These are phyloP conservation scores for Lotus japonicus DNA, from an alignment of 306 rosid species.

Conservation along the genomic window DNA sequence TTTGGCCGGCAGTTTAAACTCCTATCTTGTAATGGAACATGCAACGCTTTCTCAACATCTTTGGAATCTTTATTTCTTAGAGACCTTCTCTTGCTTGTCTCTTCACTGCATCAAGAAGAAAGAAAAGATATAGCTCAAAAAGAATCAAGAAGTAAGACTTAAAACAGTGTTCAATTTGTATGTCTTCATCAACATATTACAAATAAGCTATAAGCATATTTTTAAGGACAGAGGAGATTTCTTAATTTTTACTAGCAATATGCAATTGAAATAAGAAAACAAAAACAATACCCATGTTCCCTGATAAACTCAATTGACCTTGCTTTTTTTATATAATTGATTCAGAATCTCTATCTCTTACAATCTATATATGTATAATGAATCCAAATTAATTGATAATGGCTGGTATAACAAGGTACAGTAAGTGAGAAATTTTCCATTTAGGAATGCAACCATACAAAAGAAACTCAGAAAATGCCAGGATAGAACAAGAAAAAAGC, in stretches of 20 bases:
- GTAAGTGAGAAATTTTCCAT: not conserved
- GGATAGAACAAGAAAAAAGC: not conserved
- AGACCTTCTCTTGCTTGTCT: constrained; percentile 53
- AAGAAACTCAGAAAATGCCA: not conserved
- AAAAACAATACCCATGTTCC: not conserved
- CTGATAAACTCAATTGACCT: not conserved
- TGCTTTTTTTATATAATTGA: not conserved
- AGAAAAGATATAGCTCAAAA: not conserved
- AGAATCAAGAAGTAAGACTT: not conserved
- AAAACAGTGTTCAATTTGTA: not conserved
- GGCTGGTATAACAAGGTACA: not conserved
- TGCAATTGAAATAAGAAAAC: not conserved
- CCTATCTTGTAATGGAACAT: constrained; percentile 34
- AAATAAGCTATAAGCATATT: not conserved
- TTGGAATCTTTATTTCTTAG: constrained; percentile 59
- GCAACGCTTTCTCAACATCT: constrained; percentile 49
- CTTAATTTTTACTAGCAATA: not conserved
- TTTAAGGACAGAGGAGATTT: not conserved
- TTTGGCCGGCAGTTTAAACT: constrained; percentile 55
- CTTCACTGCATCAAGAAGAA: constrained; percentile 58
- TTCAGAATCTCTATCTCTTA: not conserved
- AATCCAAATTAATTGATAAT: not conserved
- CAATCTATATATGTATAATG: not conserved
- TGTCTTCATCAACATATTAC: not conserved
- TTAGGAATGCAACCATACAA: not conserved